Evolutionary conservation across 176 grass and related monocot genomes (phyloP), one percentile per base, ranked within the genome.

Genomic region (Aechmea fasciata): DNA sequence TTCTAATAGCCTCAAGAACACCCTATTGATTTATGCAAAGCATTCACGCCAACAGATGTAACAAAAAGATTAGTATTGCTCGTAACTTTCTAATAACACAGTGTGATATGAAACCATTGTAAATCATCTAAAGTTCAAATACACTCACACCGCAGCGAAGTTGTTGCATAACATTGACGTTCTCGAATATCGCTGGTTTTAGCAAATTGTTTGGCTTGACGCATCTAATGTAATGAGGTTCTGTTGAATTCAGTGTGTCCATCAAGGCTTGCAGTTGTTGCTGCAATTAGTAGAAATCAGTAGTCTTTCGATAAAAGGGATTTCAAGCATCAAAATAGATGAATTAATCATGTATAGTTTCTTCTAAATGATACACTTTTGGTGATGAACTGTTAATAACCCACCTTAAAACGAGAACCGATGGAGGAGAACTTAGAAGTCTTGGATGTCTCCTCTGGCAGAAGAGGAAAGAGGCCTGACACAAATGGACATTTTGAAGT

Each of bases 1-100:
- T 99, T 78, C 95, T 93, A 83, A 99, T 94, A 75, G 95, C 95
- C 80, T 99, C 95, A 69, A 99, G 95, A 52, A 99, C 95, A 88
- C 95, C 95, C 95, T 99, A 81, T 83, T 75, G 10, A 59, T 52
- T 72, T 51, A 70, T 53, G 49, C 24, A 41, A 54, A 70, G 74
- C 47, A 71, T 20, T 59, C 54, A 59, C 19, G 54, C 54, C 54
- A 59, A 59, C 19, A 41, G 33, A 59, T 4, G 14, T 18, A 59
- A 8, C 19, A 18, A 9, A 2, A 10, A 49, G n/a, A 13, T 49
- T 48, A 9, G 20, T 65, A 51, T n/a, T 55, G 22, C 33, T 41
- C 5, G 33, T 41, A 41, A 22, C 25, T 57, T 54, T 14, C 28
- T n/a, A 26, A 51, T 15, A 26, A 65, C 15, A 65, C 19, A 65